These are phyloP conservation scores for Zymoseptoria tritici DNA, from an alignment of 2,329 filamentous ascomycete genomes.

Conservation along the genomic window DNA sequence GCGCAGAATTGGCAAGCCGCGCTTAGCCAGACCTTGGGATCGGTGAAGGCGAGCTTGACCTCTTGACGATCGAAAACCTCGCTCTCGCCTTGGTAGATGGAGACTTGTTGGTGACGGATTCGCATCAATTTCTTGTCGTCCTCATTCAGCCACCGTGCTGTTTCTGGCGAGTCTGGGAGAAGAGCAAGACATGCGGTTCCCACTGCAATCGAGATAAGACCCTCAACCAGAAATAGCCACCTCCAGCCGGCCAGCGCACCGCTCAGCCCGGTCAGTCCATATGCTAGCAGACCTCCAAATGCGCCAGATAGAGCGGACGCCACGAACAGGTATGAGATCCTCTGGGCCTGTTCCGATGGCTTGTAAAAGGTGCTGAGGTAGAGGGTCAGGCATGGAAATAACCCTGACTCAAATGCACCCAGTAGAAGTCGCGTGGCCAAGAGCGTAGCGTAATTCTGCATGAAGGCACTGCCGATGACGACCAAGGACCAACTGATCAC, in stretches of 20 bases:
- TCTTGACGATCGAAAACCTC: constrained; percentile 26
- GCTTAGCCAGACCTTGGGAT: constrained; percentile 26
- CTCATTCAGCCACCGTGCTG: constrained; percentile 21
- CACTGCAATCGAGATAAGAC: constrained; percentile 6
- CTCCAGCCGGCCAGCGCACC: constrained; percentile 18
- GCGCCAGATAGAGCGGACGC: constrained; percentile 1
- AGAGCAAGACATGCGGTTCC: constrained; percentile 3
- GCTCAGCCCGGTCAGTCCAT: constrained; percentile 1
- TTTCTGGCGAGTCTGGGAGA: background rate
- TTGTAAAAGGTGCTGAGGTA: constrained; percentile 7
- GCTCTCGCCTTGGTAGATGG: constrained; percentile 15
- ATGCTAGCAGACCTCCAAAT: constrained; percentile 4
- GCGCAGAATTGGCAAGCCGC: constrained; percentile 29
- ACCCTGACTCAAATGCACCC: constrained; percentile 1
- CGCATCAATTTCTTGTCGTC: constrained; percentile 18
- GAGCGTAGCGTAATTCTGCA: constrained; percentile 4
- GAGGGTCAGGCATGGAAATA: constrained; percentile 5
- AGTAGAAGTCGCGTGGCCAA: constrained; percentile 5
- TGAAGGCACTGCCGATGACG: constrained; percentile 2
- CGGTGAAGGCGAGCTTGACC: constrained; percentile 23
- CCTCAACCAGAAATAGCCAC: constrained; percentile 17
- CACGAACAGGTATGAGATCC: constrained; percentile 9
- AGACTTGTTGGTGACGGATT: constrained; percentile 1
- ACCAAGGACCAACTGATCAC: constrained; percentile 5
- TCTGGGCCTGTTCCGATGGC: constrained; percentile 5